A percentile compares a stretch with the other conserved stretches of the same genome.
These are phyloP conservation scores for Fragosphaeria purpurea DNA, from an alignment of 2,329 filamentous ascomycete genomes.

Conservation along the genomic window DNA sequence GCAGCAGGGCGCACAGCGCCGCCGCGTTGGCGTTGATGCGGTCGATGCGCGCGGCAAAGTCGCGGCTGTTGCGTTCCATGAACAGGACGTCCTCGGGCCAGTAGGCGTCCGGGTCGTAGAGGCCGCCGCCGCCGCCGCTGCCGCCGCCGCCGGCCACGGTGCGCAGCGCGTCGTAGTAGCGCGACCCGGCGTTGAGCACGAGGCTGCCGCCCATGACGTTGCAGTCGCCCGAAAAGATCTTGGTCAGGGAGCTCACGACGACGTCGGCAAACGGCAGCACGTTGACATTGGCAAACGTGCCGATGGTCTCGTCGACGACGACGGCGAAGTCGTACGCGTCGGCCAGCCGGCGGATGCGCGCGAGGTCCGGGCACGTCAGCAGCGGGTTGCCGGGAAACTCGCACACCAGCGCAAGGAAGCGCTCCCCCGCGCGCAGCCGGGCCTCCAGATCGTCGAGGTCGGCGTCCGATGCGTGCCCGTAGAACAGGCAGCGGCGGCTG, in stretches of 20 bases:
- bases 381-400: constrained; percentile 94
- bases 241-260: constrained; percentile 89
- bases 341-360: constrained; percentile 69
- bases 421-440: constrained; percentile 61
- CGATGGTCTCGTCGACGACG: constrained; percentile 91
- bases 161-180: constrained; percentile 62
- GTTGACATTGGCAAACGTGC: constrained; percentile 92
- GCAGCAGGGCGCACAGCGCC: constrained; percentile 64
- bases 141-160: constrained; percentile 43
- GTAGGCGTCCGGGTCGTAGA: constrained; percentile 73
- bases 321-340: constrained; percentile 80
- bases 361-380: constrained; percentile 72
- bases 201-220: constrained; percentile 93
- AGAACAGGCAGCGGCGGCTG: constrained; percentile 78
- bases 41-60: constrained; percentile 74
- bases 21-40: constrained; percentile 82
- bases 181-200: constrained; percentile 55
- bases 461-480: constrained; percentile 64
- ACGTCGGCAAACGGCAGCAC: constrained; percentile 83
- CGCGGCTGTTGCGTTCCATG: constrained; percentile 90
- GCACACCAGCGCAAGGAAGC: constrained; percentile 76
- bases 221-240: constrained; percentile 93
- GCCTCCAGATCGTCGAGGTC: constrained; percentile 78
- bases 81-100: constrained; percentile 94
- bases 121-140: no score